Evolutionary conservation across 2,329 filamentous ascomycete species (phyloP).

Genomic region (Ophiostoma novo-ulmi): DNA sequence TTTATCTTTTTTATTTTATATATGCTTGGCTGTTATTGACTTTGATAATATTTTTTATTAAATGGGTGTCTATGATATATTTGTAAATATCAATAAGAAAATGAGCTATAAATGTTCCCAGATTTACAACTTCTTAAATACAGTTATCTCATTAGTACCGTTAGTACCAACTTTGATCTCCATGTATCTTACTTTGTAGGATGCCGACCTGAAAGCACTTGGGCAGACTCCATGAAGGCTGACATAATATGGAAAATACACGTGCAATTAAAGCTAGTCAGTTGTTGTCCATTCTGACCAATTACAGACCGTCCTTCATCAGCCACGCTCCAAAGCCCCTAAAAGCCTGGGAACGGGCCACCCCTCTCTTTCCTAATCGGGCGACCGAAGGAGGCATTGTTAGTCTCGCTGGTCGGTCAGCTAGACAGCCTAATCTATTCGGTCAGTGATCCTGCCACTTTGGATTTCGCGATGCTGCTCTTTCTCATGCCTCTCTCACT

Average conservation of each 20-base stretch:
- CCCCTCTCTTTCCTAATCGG: constrained; percentile 25
- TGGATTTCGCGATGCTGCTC: constrained; percentile 21
- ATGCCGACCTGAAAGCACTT: background rate
- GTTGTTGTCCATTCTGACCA: background rate
- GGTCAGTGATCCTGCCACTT: constrained; percentile 17
- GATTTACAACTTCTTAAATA: no score
- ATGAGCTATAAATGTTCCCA: no score
- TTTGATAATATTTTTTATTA: no score
- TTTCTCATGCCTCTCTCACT: background rate
- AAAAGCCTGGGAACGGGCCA: constrained; percentile 5
- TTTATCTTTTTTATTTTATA: no score
- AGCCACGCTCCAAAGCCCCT: constrained; percentile 18
- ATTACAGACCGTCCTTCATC: background rate
- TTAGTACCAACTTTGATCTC: no score
- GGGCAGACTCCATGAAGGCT: background rate
- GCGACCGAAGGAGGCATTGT: constrained; percentile 26
- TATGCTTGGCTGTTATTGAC: no score
- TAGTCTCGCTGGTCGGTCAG: constrained; percentile 23
- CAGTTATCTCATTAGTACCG: no score
- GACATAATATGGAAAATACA: background rate
- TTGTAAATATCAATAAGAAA: no score
- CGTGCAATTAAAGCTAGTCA: background rate
- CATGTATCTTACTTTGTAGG: no score
- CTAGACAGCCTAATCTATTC: constrained; percentile 18
- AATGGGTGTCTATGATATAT: no score